Percentiles rank a stretch among this genome's conserved stretches.
These are phyloP conservation scores for Stevia rebaudiana DNA, from an alignment of 140 eudicot species.

Conservation along the genomic window DNA sequence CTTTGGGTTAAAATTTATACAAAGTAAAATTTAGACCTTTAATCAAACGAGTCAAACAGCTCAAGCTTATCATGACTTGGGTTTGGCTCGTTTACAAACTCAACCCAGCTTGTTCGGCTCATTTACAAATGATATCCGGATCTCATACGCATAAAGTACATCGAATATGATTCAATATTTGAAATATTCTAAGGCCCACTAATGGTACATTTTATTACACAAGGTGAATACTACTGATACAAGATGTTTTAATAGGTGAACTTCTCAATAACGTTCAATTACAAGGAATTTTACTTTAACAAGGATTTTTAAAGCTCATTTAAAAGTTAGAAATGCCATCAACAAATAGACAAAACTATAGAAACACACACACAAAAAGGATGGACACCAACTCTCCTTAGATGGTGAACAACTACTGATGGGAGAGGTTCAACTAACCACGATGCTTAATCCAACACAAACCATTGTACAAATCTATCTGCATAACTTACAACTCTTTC, in stretches of 20 bases:
- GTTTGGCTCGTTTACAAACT: no score
- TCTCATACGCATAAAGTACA: no score
- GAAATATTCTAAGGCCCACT: no score
- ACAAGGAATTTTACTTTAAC: neutral
- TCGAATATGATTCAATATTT: no score
- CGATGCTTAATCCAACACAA: conserved; percentile 31
- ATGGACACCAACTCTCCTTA: conserved; percentile 31
- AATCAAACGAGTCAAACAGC: no score
- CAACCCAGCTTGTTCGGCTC: no score
- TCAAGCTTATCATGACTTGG: no score
- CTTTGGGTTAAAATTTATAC: no score
- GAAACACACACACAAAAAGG: conserved; percentile 13
- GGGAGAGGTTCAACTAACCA: conserved; percentile 30
- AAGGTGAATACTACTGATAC: neutral
- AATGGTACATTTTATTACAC: no score
- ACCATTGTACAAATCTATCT: conserved; percentile 7
- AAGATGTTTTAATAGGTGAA: conserved; percentile 12
- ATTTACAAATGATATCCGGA: no score
- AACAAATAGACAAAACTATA: conserved; percentile 10
- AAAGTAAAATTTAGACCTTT: no score
- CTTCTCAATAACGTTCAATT: no score
- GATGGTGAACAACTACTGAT: conserved; percentile 31
- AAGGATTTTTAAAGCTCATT: neutral
- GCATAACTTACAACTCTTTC: conserved; percentile 17
- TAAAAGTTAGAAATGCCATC: neutral